These are phyloP conservation scores for Apostasia ramifera DNA, from an alignment of 106 monocot genomes.

Conservation along the genomic window DNA sequence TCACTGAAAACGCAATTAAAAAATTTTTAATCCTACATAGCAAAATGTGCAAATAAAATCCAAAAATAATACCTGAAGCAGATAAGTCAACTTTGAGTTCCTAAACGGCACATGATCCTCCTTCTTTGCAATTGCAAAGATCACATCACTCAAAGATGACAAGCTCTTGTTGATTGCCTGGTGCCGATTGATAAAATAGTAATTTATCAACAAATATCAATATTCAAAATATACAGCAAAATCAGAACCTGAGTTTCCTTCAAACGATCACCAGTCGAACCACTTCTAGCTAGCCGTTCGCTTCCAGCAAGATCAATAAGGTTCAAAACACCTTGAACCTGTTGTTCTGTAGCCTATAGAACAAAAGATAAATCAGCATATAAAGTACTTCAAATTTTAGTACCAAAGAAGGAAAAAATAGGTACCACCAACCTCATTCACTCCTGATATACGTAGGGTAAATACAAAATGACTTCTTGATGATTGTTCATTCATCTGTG, in stretches of 20 bases:
- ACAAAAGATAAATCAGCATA: background rate
- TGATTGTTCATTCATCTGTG: conserved; percentile 80
- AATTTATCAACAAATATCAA: too few relatives aligned
- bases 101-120: conserved; percentile 87
- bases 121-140: conserved; percentile 45
- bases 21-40: too few relatives aligned
- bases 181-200: background rate
- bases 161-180: conserved; percentile 75
- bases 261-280: conserved; percentile 76
- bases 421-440: conserved; percentile 38
- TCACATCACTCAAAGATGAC: too few relatives aligned
- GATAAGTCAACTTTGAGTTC: conserved; percentile 11
- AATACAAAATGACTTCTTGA: conserved; percentile 86
- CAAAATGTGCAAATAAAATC: too few relatives aligned
- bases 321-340: conserved; percentile 79
- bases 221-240: too few relatives aligned
- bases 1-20: too few relatives aligned
- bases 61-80: conserved; percentile 50
- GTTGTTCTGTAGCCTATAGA: conserved; percentile 72
- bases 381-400: too few relatives aligned
- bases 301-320: conserved; percentile 91
- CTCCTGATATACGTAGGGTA: conserved; percentile 58
- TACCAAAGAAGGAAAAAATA: too few relatives aligned
- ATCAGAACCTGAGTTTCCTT: conserved; percentile 73
- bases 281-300: conserved; percentile 75